Conservation (phyloP, 225 moss, liverwort and hornwort species). For the Pseudoscleropodium purum region DNA sequence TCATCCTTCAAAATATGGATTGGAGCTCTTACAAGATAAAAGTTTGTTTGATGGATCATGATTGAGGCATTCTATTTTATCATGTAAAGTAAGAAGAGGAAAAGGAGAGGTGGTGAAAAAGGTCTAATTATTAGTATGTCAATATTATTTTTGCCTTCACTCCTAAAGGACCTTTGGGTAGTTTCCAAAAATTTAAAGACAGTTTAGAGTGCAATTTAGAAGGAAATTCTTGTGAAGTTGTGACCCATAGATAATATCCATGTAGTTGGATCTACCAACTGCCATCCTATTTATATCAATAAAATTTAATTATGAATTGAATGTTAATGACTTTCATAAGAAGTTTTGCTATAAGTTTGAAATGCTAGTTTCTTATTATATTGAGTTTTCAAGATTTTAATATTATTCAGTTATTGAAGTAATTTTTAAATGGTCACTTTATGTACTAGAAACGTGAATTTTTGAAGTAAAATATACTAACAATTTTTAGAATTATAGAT, state of each 20-base stretch:
- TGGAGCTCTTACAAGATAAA: background rate
- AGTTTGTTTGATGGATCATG: background rate
- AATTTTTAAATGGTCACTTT: too few species aligned
- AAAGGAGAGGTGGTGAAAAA: background rate
- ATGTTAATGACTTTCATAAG: background rate
- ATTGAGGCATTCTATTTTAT: background rate
- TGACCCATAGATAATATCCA: too few species aligned
- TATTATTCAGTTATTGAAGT: background rate
- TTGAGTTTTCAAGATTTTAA: background rate
- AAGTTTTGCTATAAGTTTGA: too few species aligned
- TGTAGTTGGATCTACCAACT: background rate
- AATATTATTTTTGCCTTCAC: background rate
- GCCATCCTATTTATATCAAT: background rate
- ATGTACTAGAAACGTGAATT: too few species aligned
- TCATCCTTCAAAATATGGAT: background rate
- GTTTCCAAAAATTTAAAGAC: background rate
- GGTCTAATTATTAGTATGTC: background rate
- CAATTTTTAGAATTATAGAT: background rate
- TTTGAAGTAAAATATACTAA: background rate
- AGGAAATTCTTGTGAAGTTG: background rate
- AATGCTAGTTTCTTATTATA: background rate
- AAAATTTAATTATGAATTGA: background rate
- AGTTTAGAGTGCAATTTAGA: fast-evolving
- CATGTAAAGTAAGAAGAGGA: background rate
- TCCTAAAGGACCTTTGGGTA: fast-evolving